Evolutionary conservation across 2,329 filamentous ascomycete species (phyloP).

Genomic region (Phialophora macrospora): DNA sequence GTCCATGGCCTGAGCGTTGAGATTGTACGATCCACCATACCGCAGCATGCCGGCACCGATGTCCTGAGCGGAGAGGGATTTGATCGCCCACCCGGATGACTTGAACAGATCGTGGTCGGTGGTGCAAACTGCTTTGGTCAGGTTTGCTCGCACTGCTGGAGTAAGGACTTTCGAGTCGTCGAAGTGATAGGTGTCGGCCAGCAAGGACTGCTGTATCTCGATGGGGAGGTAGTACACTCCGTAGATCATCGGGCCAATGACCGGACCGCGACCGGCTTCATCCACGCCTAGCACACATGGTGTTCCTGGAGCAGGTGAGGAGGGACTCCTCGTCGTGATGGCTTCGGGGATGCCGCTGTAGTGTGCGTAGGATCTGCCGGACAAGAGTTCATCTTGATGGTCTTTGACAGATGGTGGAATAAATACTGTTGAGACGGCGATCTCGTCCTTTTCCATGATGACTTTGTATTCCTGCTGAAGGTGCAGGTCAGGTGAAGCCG

Average conservation of each 20-base stretch:
- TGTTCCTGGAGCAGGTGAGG: conserved; percentile 45
- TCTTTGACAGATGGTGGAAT: conserved; percentile 71
- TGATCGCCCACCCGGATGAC: conserved; percentile 82
- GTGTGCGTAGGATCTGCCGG: conserved; percentile 71
- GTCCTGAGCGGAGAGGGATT: conserved; percentile 79
- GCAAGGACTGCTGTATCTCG: conserved; percentile 69
- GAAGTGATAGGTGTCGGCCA: conserved; percentile 81
- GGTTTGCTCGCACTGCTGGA: conserved; percentile 72
- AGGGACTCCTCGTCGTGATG: conserved; percentile 52
- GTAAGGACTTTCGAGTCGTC: conserved; percentile 95
- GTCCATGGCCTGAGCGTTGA: conserved; percentile 95
- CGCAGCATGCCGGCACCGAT: conserved; percentile 80
- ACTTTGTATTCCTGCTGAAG: neutral
- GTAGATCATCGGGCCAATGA: conserved; percentile 78
- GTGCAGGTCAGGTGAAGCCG: neutral
- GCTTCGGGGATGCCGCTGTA: conserved; percentile 70
- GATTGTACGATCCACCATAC: conserved; percentile 70
- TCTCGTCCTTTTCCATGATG: conserved; percentile 46
- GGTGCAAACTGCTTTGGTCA: conserved; percentile 75
- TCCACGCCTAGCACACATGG: conserved; percentile 86
- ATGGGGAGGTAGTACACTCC: conserved; percentile 72
- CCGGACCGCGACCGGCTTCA: conserved; percentile 90
- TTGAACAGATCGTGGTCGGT: conserved; percentile 61
- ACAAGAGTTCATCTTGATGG: conserved; percentile 56
- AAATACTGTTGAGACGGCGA: conserved; percentile 52